Base-by-base conservation (phyloP, 1,284 basidiomycete genomes). In the Rhodotorula mucilaginosa region DNA sequence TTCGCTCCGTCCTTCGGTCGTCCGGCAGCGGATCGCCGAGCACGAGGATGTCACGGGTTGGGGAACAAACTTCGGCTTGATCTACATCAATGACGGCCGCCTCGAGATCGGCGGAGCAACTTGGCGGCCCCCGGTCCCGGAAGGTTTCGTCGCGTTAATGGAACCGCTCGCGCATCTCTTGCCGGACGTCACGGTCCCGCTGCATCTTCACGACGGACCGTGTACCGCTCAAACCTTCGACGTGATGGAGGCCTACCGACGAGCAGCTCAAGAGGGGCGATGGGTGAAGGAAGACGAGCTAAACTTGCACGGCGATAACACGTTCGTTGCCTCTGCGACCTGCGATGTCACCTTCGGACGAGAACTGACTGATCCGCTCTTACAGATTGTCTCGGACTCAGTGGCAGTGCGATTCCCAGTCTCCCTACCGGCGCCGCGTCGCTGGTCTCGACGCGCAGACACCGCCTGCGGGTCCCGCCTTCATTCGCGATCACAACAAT, bases 401-500 rank as follows among this genome's bases (percentile, higher is more conserved):
- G 63, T 23, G 61, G 5, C 46, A 64, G 16, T 75, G 74, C 47
- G 62, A 61, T 8, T 59, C 67, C n/a, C 29, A 44, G 19, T 67
- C 71, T 7, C 44, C 64, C 2, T 47, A 69, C 21, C 66, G 67
- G 6, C 39, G 47, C 8, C 49, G 64, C 26, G 64, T 68, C 18
- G 19, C 63, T 7, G 68, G 73, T 15, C 58, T 63, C 34, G 68
- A 74, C 29, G 52, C 54, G 46, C 23, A 31, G 19, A 31, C 31
- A 2, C 48, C 61, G 13, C 46, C 61, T 7, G 59, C 51, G 7
- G 56, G 60, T 1, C 63, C 67, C 29, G 75, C 75, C 49, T 71
- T 77, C 65, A 65, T 65, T 3, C 59, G 52, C 18, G 44, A 74
- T 47, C 74, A 76, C 58, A 39, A 63, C 21, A 58, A 63, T 18